Evolutionary conservation across 2,329 filamentous ascomycete genomes (phyloP).

Genomic region (Nigrospora osmanthi): DNA sequence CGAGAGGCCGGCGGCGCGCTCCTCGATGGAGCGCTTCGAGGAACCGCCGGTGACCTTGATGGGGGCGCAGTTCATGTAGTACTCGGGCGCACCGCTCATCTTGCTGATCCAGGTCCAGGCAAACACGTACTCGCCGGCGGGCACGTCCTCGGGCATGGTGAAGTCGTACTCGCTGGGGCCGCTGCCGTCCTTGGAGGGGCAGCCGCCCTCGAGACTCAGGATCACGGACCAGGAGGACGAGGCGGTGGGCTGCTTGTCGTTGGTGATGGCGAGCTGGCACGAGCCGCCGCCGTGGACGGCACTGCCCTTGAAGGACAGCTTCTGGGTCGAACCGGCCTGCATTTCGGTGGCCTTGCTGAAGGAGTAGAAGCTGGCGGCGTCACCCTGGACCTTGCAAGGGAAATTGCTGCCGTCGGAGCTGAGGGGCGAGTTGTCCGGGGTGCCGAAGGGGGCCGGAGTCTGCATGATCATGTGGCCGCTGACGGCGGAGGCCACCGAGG

Average conservation of each 20-base stretch:
- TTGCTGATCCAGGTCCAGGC: constrained; percentile 73
- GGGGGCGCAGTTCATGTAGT: constrained; percentile 72
- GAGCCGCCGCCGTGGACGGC: constrained; percentile 67
- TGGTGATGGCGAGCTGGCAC: constrained; percentile 64
- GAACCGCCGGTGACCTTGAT: constrained; percentile 40
- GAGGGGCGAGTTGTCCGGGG: constrained; percentile 50
- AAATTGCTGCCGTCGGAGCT: constrained; percentile 39
- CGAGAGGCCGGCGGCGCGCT: constrained; percentile 28
- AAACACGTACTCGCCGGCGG: constrained; percentile 57
- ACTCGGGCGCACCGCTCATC: constrained; percentile 60
- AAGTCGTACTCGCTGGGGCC: constrained; percentile 45
- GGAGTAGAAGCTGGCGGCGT: constrained; percentile 18
- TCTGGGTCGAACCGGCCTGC: constrained; percentile 32
- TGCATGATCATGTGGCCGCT: constrained; percentile 58
- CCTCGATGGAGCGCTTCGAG: constrained; percentile 23
- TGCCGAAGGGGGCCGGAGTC: constrained; percentile 45
- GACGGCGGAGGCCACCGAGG: constrained; percentile 38
- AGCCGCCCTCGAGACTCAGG: constrained; percentile 60
- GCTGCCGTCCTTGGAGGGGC: constrained; percentile 39
- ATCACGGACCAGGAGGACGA: constrained; percentile 60
- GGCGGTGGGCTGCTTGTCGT: constrained; percentile 34
- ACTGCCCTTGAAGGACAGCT: constrained; percentile 47
- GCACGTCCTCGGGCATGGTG: constrained; percentile 50
- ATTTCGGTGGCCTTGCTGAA: constrained; percentile 31
- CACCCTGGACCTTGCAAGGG: constrained; percentile 52